These are phyloP conservation scores for Dysphania ambrosioides DNA, from an alignment of 148 eudicot genomes.

Conservation along the genomic window DNA sequence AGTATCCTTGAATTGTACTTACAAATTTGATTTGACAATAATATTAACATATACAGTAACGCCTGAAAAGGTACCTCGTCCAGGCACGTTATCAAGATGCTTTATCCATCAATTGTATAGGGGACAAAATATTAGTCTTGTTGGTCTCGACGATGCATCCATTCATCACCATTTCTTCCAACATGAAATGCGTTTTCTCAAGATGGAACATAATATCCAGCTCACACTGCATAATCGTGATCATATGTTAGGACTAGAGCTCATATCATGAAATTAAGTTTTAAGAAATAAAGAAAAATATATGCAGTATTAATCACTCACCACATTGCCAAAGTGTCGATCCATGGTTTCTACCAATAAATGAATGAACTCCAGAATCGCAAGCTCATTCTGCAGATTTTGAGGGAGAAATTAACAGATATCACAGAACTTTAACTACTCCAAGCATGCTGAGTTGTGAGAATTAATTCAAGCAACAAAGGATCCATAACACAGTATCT, in stretches of 20 bases:
- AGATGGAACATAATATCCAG: conserved; percentile 98
- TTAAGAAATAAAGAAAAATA: neutral
- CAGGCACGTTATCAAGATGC: conserved; percentile 42
- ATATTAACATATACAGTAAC: conserved; percentile 3
- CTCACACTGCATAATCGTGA: conserved; percentile 64
- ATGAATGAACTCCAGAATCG: conserved; percentile 95
- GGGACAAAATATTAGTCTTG: conserved; percentile 83
- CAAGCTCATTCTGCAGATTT: conserved; percentile 78
- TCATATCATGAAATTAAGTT: neutral
- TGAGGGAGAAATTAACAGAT: neutral
- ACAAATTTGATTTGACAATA: neutral
- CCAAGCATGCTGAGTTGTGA: neutral
- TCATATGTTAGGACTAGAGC: neutral
- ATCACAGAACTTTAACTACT: neutral
- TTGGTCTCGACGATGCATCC: conserved; percentile 95
- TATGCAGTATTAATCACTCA: conserved; percentile 17
- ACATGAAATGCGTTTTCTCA: conserved; percentile 99
- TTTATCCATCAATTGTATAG: conserved; percentile 93
- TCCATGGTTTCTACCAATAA: conserved; percentile 98
- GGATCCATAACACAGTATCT: neutral
- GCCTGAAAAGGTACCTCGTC: conserved; percentile 13
- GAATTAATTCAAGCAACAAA: neutral
- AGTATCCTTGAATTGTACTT: neutral
- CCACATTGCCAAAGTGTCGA: conserved; percentile 99
- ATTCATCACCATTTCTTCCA: conserved; percentile 99